phyloP scores from a whole-genome alignment of 1,139 yeast genomes.

The Pneumocystis sp. region DNA sequence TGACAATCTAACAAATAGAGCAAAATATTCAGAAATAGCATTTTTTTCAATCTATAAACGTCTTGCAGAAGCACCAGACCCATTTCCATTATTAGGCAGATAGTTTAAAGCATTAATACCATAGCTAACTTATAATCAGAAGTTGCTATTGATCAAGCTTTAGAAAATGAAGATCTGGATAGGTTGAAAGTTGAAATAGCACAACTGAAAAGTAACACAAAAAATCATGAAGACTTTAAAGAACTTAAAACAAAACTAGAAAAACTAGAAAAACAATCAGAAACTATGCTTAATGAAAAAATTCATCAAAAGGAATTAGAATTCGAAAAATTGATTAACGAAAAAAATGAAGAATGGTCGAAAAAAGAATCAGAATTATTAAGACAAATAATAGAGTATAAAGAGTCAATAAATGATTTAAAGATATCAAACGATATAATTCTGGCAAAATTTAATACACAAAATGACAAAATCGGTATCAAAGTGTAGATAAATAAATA shows the following conservation, averaged over 20 bases:
- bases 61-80: constrained; percentile 86
- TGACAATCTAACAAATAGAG: constrained; percentile 63
- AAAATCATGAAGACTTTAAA: constrained; percentile 56
- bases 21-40: constrained; percentile 56
- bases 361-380: constrained; percentile 33
- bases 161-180: background rate
- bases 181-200: constrained; percentile 30
- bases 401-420: constrained; percentile 29
- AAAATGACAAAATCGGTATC: constrained; percentile 12
- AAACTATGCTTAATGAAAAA: constrained; percentile 21
- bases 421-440: constrained; percentile 26
- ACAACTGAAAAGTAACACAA: constrained; percentile 41
- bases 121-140: background rate
- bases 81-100: constrained; percentile 61
- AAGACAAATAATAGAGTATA: constrained; percentile 27
- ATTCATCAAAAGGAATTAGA: constrained; percentile 26
- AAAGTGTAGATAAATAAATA: constrained; percentile 13
- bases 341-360: constrained; percentile 29
- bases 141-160: background rate
- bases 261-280: constrained; percentile 33
- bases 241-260: constrained; percentile 48
- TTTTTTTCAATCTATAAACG: constrained; percentile 62
- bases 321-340: constrained; percentile 23
- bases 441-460: constrained; percentile 20
- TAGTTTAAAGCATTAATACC: constrained; percentile 14